Evolutionary conservation across 257 asterid genomes (phyloP).

Genomic region (Solanum neorickii): DNA sequence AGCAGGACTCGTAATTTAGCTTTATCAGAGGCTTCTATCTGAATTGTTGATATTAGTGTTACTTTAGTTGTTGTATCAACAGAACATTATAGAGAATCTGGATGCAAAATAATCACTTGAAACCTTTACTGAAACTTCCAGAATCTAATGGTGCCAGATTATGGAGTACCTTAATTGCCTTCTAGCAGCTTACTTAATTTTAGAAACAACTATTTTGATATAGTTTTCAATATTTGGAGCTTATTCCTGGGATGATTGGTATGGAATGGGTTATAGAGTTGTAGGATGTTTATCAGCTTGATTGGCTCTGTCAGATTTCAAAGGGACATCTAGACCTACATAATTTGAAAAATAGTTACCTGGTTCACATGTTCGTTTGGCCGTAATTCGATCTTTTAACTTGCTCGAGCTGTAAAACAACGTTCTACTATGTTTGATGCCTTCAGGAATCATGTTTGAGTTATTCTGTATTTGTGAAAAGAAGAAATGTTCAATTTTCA

Average conservation of each 20-base stretch:
- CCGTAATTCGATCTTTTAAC: too few relatives aligned
- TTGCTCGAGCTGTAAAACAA: too few relatives aligned
- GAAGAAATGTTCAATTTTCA: neutral
- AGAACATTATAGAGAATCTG: neutral
- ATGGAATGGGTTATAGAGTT: neutral
- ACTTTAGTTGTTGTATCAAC: neutral
- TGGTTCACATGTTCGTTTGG: too few relatives aligned
- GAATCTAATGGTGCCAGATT: neutral
- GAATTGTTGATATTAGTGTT: neutral
- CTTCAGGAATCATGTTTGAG: neutral
- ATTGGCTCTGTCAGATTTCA: neutral
- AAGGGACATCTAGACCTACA: neutral
- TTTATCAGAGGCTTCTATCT: neutral
- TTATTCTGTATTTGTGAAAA: neutral
- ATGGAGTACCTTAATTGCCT: neutral
- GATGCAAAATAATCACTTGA: neutral
- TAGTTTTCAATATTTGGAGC: neutral
- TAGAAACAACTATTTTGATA: neutral
- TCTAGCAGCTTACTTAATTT: neutral
- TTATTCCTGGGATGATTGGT: neutral
- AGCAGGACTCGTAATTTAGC: neutral
- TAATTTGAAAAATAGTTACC: neutral
- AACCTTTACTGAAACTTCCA: neutral
- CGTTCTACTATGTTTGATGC: neutral
- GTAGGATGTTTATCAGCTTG: neutral